phyloP scores from a whole-genome alignment of 768 basidiomycete genomes.

The Kwoniella europaea region DNA sequence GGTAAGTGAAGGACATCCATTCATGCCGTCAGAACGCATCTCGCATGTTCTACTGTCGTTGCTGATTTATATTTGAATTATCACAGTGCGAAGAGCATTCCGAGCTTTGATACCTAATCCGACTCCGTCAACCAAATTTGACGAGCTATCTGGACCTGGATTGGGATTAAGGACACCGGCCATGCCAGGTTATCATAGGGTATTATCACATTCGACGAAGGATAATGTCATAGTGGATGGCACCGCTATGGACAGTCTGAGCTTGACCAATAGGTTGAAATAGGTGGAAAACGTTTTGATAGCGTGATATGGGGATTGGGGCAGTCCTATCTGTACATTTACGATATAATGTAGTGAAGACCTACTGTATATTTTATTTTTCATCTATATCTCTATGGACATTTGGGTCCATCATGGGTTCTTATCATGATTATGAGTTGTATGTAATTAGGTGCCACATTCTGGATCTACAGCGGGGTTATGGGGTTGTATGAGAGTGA shows the following conservation, averaged over 20 bases:
- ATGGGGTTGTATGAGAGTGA: neutral
- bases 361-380: no score
- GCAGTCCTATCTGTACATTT: no score
- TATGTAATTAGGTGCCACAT: neutral
- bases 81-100: conserved; percentile 49
- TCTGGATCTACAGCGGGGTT: neutral
- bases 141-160: conserved; percentile 44
- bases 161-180: conserved; percentile 18
- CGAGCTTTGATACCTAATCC: conserved; percentile 36
- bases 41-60: no score
- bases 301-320: neutral
- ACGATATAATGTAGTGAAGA: no score
- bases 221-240: conserved; percentile 7
- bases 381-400: no score
- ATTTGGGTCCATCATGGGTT: no score
- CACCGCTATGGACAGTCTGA: neutral
- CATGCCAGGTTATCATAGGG: neutral
- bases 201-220: neutral
- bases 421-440: no score
- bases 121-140: conserved; percentile 32
- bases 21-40: no score
- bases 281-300: neutral
- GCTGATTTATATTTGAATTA: neutral
- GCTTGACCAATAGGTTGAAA: conserved; percentile 4
- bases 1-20: conserved; percentile 42